Percentiles rank a stretch among this genome's conserved stretches.
Conservation (phyloP, 495 filamentous ascomycete species). For the Penicillium cinerascens region DNA sequence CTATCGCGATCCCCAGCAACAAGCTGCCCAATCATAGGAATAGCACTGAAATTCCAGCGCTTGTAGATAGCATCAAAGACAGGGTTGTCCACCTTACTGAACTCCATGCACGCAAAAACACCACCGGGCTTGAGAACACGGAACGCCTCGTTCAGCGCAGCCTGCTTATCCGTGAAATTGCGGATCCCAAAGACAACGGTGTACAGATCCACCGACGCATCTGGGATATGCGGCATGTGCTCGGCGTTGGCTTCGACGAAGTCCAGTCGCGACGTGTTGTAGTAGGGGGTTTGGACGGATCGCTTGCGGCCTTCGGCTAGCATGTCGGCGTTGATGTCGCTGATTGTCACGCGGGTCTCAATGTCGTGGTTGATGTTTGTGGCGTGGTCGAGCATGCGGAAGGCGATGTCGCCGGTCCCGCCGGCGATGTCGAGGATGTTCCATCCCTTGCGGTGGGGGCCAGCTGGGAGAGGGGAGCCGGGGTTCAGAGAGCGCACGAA, state of each 20-base stretch:
- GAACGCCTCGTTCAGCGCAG: conserved; percentile 74
- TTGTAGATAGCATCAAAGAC: conserved; percentile 87
- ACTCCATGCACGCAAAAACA: conserved; percentile 96
- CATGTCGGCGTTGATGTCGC: conserved; percentile 96
- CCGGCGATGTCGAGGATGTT: conserved; percentile 96
- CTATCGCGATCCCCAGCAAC: conserved; percentile 92
- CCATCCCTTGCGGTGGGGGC: conserved; percentile 37
- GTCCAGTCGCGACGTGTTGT: conserved; percentile 54
- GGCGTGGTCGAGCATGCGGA: conserved; percentile 90
- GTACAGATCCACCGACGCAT: conserved; percentile 77
- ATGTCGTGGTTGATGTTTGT: conserved; percentile 77
- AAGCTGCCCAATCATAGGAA: conserved; percentile 91
- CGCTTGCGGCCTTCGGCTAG: conserved; percentile 82
- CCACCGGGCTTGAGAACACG: conserved; percentile 91
- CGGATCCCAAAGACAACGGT: conserved; percentile 97
- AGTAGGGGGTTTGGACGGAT: conserved; percentile 56
- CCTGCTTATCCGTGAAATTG: conserved; percentile 87
- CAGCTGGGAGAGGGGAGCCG: conserved; percentile 55
- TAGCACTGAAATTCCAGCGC: conserved; percentile 91
- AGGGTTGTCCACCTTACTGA: conserved; percentile 71
- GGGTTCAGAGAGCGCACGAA: conserved; percentile 92
- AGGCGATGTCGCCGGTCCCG: conserved; percentile 96
- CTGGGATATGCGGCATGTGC: conserved; percentile 60
- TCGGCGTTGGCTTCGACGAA: conserved; percentile 95
- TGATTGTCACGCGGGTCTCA: conserved; percentile 76